phyloP scores from a whole-genome alignment of 164 flowering plant genomes.

The Macadamia integrifolia region DNA sequence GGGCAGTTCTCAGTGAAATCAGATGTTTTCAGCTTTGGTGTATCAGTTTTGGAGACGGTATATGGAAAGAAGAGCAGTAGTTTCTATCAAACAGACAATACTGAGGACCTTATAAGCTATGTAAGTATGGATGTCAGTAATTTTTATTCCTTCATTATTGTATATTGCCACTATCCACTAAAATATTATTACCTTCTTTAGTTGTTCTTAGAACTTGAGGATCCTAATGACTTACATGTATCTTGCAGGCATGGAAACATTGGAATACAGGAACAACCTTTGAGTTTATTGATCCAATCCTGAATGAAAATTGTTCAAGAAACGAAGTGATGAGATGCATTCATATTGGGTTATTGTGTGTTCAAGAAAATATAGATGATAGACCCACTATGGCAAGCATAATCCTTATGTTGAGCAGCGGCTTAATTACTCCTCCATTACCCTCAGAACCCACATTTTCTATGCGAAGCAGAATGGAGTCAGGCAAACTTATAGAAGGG shows the following conservation, averaged over 20 bases:
- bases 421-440: background rate
- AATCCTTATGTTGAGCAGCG: slow-evolving; percentile 15
- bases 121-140: slow-evolving; percentile 21
- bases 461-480: background rate
- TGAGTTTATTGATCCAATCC: slow-evolving; percentile 12
- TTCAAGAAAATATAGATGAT: slow-evolving; percentile 15
- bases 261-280: slow-evolving; percentile 12
- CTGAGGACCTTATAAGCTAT: slow-evolving; percentile 27
- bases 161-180: background rate
- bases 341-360: slow-evolving; percentile 22
- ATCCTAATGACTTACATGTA: background rate
- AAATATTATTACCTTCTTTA: too few species aligned
- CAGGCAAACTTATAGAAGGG: too few species aligned
- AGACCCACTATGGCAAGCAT: slow-evolving; percentile 23
- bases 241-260: slow-evolving; percentile 20
- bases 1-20: slow-evolving; percentile 42
- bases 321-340: slow-evolving; percentile 17
- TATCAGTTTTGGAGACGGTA: slow-evolving; percentile 39
- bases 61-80: slow-evolving; percentile 29
- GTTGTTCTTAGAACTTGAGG: background rate
- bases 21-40: slow-evolving; percentile 54
- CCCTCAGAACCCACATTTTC: slow-evolving; percentile 5
- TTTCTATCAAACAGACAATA: slow-evolving; percentile 10
- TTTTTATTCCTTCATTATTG: background rate
- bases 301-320: slow-evolving; percentile 3